These are phyloP conservation scores for Chaetomiaceae sp. DNA, from an alignment of 2,329 filamentous ascomycete species.

Conservation along the genomic window DNA sequence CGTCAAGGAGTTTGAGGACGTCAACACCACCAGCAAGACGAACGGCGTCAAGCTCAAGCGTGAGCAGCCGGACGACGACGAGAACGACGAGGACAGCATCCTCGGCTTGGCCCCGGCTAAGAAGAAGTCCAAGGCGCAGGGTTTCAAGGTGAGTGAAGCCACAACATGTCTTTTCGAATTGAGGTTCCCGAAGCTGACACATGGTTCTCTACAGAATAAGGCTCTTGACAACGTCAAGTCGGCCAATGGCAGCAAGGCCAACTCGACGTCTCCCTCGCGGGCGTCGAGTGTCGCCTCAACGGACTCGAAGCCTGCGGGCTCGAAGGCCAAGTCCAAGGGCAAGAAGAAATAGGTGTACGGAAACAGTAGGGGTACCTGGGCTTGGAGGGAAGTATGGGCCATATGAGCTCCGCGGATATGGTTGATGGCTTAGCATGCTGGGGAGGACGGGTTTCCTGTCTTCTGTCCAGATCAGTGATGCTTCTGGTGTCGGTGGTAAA, in stretches of 20 bases:
- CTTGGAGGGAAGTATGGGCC: not conserved
- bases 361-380: not conserved
- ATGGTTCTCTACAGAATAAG: conserved; percentile 64
- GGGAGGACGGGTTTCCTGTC: not conserved
- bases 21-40: conserved; percentile 41
- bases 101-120: conserved; percentile 78
- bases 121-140: conserved; percentile 81
- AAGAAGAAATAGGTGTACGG: conserved; percentile 44
- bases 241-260: conserved; percentile 60
- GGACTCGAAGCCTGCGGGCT: conserved; percentile 45
- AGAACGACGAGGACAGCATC: conserved; percentile 76
- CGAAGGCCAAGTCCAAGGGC: conserved; percentile 40
- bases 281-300: conserved; percentile 84
- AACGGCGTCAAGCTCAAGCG: conserved; percentile 59
- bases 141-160: conserved; percentile 81
- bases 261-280: conserved; percentile 70
- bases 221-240: conserved; percentile 83
- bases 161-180: no score
- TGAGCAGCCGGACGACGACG: conserved; percentile 70
- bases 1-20: conserved; percentile 84
- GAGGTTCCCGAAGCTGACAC: conserved; percentile 7
- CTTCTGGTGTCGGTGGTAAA: not conserved
- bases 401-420: not conserved
- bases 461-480: not conserved
- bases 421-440: conserved; percentile 5